Percentiles rank a stretch among this genome's conserved stretches.
Conservation (phyloP, 805 yeast species). For the Ogataea pini region DNA sequence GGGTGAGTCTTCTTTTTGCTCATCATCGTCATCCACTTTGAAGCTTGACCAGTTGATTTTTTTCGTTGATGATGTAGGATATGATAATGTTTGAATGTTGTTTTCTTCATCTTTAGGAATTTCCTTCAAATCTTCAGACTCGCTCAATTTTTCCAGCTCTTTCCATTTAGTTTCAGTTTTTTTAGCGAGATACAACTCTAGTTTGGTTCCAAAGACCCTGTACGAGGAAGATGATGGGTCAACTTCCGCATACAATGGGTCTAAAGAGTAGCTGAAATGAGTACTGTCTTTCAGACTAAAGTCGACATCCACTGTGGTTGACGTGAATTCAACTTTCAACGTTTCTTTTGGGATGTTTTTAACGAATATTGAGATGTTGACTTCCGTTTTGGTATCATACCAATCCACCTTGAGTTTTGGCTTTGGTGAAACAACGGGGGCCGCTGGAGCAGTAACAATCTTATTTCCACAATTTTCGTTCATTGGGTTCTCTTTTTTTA, state of each 20-base stretch:
- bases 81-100: constrained; percentile 31
- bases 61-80: constrained; percentile 67
- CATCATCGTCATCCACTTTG: constrained; percentile 38
- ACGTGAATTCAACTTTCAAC: constrained; percentile 41
- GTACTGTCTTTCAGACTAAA: constrained; percentile 53
- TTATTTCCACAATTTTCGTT: neutral
- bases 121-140: neutral
- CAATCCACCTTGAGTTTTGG: constrained; percentile 52
- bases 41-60: constrained; percentile 70
- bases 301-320: constrained; percentile 40
- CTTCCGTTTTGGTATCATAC: constrained; percentile 62
- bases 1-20: constrained; percentile 49
- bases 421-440: neutral
- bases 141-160: constrained; percentile 42
- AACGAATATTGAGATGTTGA: constrained; percentile 72
- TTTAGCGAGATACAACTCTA: constrained; percentile 69
- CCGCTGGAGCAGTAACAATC: neutral
- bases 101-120: constrained; percentile 9
- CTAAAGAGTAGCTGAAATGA: constrained; percentile 53
- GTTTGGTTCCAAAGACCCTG: constrained; percentile 65
- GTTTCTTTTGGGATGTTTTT: constrained; percentile 59
- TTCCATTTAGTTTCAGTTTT: constrained; percentile 51
- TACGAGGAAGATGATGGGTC: constrained; percentile 45
- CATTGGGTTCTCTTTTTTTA: constrained; percentile 27
- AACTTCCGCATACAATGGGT: constrained; percentile 55